These are phyloP conservation scores for Phlyctochytrium planicorne DNA, from an alignment of 192 early-diverging fungal genomes.

Conservation along the genomic window DNA sequence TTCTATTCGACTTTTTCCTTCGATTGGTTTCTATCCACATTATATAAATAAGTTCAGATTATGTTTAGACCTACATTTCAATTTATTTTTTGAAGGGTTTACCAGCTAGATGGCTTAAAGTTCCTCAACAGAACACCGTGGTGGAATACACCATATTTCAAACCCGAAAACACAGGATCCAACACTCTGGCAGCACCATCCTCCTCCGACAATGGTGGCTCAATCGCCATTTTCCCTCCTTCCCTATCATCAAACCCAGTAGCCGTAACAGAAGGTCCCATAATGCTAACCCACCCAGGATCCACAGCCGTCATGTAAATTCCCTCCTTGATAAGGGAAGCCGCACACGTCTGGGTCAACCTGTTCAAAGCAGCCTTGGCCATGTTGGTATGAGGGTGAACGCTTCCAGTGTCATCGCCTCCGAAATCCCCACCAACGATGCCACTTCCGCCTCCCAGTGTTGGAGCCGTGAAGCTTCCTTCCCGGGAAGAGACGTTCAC, in stretches of 20 bases:
- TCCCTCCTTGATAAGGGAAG: slow-evolving; percentile 9
- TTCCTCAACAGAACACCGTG: too few species aligned
- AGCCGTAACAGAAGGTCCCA: slow-evolving; percentile 19
- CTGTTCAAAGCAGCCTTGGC: slow-evolving; percentile 26
- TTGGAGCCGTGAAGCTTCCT: slow-evolving; percentile 23
- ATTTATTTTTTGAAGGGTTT: too few species aligned
- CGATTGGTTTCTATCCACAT: too few species aligned
- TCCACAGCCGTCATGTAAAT: slow-evolving; percentile 25
- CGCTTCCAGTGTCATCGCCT: slow-evolving; percentile 16
- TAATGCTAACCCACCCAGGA: slow-evolving; percentile 21
- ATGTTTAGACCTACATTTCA: too few species aligned
- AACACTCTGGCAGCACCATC: slow-evolving; percentile 25
- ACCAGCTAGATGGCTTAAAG: too few species aligned
- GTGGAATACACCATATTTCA: too few species aligned
- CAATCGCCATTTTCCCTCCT: slow-evolving; percentile 6
- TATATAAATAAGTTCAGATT: too few species aligned
- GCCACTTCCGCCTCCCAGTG: slow-evolving; percentile 1
- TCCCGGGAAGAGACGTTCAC: slow-evolving; percentile 23
- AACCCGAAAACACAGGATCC: too few species aligned
- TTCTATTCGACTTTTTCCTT: too few species aligned
- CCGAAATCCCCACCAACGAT: too few species aligned
- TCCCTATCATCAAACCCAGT: too few species aligned
- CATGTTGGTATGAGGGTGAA: slow-evolving; percentile 28
- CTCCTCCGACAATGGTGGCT: slow-evolving; percentile 20
- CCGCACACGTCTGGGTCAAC: slow-evolving; percentile 22